Conservation (phyloP, 345 rosid species). For the Theobroma cacao region DNA sequence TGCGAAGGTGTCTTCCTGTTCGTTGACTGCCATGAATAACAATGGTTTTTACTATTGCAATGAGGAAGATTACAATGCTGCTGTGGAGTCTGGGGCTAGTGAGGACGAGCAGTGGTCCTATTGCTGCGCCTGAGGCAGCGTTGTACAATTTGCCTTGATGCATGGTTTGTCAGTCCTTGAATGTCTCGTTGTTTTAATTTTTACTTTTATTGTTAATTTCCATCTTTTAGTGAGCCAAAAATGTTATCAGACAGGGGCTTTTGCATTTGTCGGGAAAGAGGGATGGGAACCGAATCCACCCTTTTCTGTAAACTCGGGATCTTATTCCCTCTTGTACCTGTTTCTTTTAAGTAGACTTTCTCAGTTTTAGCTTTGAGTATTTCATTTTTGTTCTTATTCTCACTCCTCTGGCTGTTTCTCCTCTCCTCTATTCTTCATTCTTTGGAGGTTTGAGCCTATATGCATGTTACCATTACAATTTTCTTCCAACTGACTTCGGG, state of each 20-base stretch:
- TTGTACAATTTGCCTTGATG: neutral
- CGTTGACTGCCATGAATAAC: conserved; percentile 55
- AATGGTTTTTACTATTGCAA: conserved; percentile 61
- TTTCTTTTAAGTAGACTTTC: conserved; percentile 11
- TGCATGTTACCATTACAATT: neutral
- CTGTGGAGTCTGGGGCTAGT: conserved; percentile 29
- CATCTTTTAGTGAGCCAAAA: conserved; percentile 9
- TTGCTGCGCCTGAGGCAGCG: conserved; percentile 50
- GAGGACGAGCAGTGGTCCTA: conserved; percentile 79
- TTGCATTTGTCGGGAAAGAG: conserved; percentile 27
- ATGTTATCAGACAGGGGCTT: conserved; percentile 22
- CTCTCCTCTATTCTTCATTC: neutral
- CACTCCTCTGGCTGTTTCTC: neutral
- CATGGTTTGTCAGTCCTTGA: conserved; percentile 18
- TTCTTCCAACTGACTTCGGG: neutral
- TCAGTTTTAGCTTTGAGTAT: neutral
- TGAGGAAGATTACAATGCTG: conserved; percentile 40
- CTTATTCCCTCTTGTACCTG: conserved; percentile 25
- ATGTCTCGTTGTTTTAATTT: conserved; percentile 20
- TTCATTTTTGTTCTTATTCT: neutral
- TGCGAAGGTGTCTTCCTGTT: conserved; percentile 44
- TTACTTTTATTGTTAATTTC: neutral
- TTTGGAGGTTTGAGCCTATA: neutral
- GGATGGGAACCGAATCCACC: conserved; percentile 30
- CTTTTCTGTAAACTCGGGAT: conserved; percentile 37